A percentile compares a stretch with the other conserved stretches of the same genome.
Evolutionary conservation across 2,329 filamentous ascomycete genomes (phyloP).

Genomic region (Xylaria digitata): DNA sequence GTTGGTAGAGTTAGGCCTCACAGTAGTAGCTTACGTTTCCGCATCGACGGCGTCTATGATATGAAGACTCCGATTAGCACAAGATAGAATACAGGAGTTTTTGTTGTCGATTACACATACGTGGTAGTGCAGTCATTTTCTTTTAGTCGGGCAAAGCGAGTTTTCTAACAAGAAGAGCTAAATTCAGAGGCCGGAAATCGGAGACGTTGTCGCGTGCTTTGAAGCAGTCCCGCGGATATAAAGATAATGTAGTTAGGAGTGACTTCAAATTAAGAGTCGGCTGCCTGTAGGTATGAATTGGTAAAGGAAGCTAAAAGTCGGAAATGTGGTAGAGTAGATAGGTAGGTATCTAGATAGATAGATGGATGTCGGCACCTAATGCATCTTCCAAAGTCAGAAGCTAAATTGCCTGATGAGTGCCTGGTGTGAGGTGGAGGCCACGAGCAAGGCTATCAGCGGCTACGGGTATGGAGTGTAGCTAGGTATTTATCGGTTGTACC

Average conservation of each 20-base stretch:
- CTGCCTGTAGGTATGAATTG: not conserved
- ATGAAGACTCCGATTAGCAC: constrained; percentile 28
- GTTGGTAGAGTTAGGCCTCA: constrained; percentile 6
- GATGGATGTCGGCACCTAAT: constrained; percentile 1
- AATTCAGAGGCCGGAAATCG: constrained; percentile 12
- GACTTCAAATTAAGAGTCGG: not conserved
- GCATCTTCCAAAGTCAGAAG: constrained; percentile 14
- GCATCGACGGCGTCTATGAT: constrained; percentile 91
- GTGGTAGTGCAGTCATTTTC: constrained; percentile 50
- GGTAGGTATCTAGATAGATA: constrained; percentile 1
- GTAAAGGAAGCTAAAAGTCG: not conserved
- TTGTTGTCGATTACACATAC: constrained; percentile 40
- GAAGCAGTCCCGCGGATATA: not conserved
- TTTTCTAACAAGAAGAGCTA: not conserved
- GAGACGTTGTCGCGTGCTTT: not conserved
- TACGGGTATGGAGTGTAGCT: constrained; percentile 2
- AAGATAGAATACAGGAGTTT: not conserved
- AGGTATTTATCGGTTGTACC: not conserved
- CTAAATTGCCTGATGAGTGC: constrained; percentile 11
- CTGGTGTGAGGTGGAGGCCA: constrained; percentile 21
- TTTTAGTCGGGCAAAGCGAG: not conserved
- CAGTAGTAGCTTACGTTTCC: constrained; percentile 75
- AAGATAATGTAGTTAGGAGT: constrained; percentile 5
- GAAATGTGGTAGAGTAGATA: constrained; percentile 5
- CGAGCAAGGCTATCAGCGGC: not conserved